phyloP scores from a whole-genome alignment of 202 grass and related monocot species.

The Carex arenaria region DNA sequence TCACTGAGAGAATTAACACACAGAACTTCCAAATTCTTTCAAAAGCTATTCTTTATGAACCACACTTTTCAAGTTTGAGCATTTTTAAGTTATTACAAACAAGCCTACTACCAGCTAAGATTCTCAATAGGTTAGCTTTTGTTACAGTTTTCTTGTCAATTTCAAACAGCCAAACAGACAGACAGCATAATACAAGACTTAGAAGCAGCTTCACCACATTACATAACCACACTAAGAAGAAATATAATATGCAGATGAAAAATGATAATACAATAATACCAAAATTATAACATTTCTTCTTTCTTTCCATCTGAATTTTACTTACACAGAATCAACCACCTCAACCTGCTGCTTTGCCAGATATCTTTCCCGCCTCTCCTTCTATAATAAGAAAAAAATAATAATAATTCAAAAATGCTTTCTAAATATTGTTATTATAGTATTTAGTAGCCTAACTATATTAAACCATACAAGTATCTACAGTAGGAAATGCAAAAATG shows the following conservation, averaged over 20 bases:
- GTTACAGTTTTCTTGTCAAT: slow-evolving; percentile 30
- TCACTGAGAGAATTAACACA: neutral
- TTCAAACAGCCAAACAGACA: slow-evolving; percentile 5
- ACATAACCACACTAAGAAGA: slow-evolving; percentile 8
- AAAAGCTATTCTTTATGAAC: neutral
- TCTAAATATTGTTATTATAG: neutral
- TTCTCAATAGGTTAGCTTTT: slow-evolving; percentile 56
- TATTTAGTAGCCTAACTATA: neutral
- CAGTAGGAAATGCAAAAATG: neutral
- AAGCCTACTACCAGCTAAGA: slow-evolving; percentile 28
- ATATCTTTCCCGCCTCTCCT: slow-evolving; percentile 91
- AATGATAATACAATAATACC: slow-evolving; percentile 20
- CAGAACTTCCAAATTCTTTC: neutral
- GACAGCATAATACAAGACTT: slow-evolving; percentile 21
- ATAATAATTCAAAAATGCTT: neutral
- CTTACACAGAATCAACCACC: slow-evolving; percentile 71
- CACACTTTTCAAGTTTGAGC: slow-evolving; percentile 18
- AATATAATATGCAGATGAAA: neutral
- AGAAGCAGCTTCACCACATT: neutral
- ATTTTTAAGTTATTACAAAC: slow-evolving; percentile 42
- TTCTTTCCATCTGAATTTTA: slow-evolving; percentile 15
- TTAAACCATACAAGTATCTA: neutral
- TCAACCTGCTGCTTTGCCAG: slow-evolving; percentile 79
- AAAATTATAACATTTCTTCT: slow-evolving; percentile 21
- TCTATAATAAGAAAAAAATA: slow-evolving; percentile 37